A percentile compares a stretch with the other conserved stretches of the same genome.
phyloP scores from a whole-genome alignment of 2,329 filamentous ascomycete genomes.

The Epichloe sylvatica region DNA sequence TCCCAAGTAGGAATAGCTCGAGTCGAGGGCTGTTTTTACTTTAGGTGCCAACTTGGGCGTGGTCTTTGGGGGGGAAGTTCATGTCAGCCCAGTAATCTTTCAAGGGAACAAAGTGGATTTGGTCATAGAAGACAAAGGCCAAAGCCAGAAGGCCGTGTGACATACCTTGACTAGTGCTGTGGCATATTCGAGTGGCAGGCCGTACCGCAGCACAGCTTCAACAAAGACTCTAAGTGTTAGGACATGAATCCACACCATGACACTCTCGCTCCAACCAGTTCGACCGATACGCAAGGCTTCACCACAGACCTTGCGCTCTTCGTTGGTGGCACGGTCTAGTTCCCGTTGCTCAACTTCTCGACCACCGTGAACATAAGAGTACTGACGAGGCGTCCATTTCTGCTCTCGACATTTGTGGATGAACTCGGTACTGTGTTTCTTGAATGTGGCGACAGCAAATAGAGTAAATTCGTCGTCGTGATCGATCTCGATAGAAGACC shows the following conservation, averaged over 20 bases:
- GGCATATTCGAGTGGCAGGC: slow-evolving; percentile 79
- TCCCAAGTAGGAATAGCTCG: slow-evolving; percentile 77
- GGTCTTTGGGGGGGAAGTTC: slow-evolving; percentile 39
- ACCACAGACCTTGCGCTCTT: slow-evolving; percentile 85
- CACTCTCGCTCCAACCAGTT: slow-evolving; percentile 89
- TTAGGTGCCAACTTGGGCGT: slow-evolving; percentile 71
- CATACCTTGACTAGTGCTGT: slow-evolving; percentile 72
- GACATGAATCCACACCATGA: slow-evolving; percentile 93
- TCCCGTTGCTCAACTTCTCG: slow-evolving; percentile 81
- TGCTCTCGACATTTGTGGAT: slow-evolving; percentile 82
- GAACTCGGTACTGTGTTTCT: slow-evolving; percentile 79
- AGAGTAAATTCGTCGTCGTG: slow-evolving; percentile 82
- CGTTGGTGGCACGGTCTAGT: slow-evolving; percentile 63
- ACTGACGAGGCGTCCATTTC: slow-evolving; percentile 90
- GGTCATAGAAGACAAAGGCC: neutral
- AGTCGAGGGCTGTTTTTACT: slow-evolving; percentile 64
- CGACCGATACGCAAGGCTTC: slow-evolving; percentile 76
- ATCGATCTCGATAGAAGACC: slow-evolving; percentile 66
- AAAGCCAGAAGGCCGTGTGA: neutral
- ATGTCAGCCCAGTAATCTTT: neutral
- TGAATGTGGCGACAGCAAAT: slow-evolving; percentile 83
- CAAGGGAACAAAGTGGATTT: neutral
- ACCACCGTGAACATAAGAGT: slow-evolving; percentile 82
- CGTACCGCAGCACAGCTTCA: slow-evolving; percentile 93
- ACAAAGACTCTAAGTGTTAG: slow-evolving; percentile 87